Evolutionary conservation across 2,329 filamentous ascomycete genomes (phyloP).

Genomic region (Apiospora phragmitis): DNA sequence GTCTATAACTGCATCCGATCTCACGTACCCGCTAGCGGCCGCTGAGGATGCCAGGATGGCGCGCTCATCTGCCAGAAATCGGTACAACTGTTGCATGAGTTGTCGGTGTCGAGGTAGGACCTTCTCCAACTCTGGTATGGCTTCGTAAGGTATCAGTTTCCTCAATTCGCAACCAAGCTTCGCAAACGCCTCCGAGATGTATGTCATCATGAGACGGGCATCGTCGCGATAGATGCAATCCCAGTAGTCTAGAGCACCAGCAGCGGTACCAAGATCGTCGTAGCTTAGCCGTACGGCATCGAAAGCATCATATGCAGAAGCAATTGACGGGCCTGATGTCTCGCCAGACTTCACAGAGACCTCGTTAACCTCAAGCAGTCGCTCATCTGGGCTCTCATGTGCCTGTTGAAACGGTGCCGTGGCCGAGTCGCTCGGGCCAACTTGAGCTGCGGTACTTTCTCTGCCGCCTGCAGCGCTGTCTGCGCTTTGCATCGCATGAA

Average conservation of each 20-base stretch:
- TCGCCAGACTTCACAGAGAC: not conserved
- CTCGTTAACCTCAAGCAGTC: not conserved
- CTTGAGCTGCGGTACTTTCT: not conserved
- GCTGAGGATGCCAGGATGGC: constrained; percentile 1
- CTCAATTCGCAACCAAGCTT: constrained; percentile 28
- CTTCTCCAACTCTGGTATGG: constrained; percentile 19
- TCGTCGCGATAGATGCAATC: constrained; percentile 29
- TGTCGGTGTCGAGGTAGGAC: constrained; percentile 26
- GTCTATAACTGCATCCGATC: constrained; percentile 14
- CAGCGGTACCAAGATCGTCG: not conserved
- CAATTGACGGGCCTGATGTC: not conserved
- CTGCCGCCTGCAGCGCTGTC: not conserved
- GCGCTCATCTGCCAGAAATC: constrained; percentile 32
- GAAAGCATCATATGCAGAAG: not conserved
- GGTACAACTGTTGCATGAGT: constrained; percentile 26
- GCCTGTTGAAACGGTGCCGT: not conserved
- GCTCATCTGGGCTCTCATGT: not conserved
- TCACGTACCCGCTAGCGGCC: not conserved
- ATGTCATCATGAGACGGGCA: constrained; percentile 30
- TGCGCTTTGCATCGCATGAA: not conserved
- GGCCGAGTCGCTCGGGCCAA: rapidly evolving
- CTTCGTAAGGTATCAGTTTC: constrained; percentile 20
- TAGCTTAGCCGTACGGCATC: not conserved
- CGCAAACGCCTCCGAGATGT: constrained; percentile 33
- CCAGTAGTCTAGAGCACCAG: constrained; percentile 25